These are phyloP conservation scores for Uronychia setigera DNA, from an alignment of 73 alveolate genomes.

Conservation along the genomic window DNA sequence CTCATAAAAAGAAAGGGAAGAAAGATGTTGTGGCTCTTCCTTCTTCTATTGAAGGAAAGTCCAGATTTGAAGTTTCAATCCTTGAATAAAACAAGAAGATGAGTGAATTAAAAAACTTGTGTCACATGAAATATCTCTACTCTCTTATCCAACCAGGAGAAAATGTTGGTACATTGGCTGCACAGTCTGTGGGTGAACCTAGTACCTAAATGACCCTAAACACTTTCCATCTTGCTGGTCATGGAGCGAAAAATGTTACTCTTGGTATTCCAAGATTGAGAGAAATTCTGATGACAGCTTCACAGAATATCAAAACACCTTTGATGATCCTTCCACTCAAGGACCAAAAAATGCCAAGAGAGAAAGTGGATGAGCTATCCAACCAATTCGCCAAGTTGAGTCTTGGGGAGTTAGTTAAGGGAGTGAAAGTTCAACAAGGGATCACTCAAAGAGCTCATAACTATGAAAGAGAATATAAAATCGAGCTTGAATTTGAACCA, in stretches of 20 bases:
- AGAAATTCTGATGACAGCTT: conserved; percentile 98
- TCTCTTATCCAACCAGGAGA: conserved; percentile 98
- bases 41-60: conserved; percentile 37
- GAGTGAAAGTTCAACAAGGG: conserved; percentile 79
- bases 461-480: conserved; percentile 64
- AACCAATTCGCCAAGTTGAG: conserved; percentile 84
- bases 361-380: conserved; percentile 84
- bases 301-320: conserved; percentile 95
- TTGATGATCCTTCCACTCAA: conserved; percentile 87
- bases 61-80: conserved; percentile 31
- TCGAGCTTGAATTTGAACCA: conserved; percentile 60
- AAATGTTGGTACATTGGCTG: conserved; percentile 98
- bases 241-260: conserved; percentile 98
- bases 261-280: conserved; percentile 98
- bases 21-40: too few relatives aligned
- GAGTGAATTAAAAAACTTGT: conserved; percentile 74
- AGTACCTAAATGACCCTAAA: conserved; percentile 98
- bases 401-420: conserved; percentile 84
- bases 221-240: conserved; percentile 99
- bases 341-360: conserved; percentile 56
- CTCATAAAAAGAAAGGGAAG: conserved; percentile 67
- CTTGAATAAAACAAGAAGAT: conserved; percentile 68
- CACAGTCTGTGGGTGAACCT: conserved; percentile 99
- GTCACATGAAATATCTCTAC: conserved; percentile 85
- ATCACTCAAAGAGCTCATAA: conserved; percentile 61